These are phyloP conservation scores for Kwoniella bestiolae DNA, from an alignment of 768 basidiomycete species.

Conservation along the genomic window DNA sequence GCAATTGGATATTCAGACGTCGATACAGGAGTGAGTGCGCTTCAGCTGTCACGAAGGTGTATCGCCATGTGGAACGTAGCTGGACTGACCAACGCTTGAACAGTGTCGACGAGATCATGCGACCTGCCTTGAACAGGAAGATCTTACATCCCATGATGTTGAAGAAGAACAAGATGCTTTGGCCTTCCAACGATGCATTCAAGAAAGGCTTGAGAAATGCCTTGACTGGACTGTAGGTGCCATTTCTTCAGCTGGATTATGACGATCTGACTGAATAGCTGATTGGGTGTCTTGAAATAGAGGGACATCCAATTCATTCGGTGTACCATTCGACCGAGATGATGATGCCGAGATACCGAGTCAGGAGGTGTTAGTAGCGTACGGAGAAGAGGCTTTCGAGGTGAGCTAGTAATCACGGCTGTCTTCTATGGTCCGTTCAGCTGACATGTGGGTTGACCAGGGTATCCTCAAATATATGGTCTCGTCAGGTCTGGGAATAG, in stretches of 20 bases:
- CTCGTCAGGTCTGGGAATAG: constrained; percentile 68
- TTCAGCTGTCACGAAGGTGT: too few relatives aligned
- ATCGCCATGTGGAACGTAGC: not conserved
- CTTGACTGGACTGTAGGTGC: constrained; percentile 50
- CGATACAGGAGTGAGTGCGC: constrained; percentile 34
- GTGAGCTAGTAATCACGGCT: constrained; percentile 24
- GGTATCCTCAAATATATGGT: constrained; percentile 99
- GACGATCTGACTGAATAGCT: too few relatives aligned
- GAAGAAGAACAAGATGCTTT: constrained; percentile 34
- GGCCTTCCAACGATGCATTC: constrained; percentile 46
- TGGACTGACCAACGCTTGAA: not conserved
- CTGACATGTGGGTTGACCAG: constrained; percentile 60
- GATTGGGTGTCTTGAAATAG: constrained; percentile 21
- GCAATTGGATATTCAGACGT: constrained; percentile 27
- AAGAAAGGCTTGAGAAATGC: constrained; percentile 51
- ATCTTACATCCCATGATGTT: constrained; percentile 32
- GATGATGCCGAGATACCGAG: constrained; percentile 24
- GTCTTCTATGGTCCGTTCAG: not conserved
- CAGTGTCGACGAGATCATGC: constrained; percentile 35
- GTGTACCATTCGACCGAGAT: constrained; percentile 42
- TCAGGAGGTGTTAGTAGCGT: constrained; percentile 39
- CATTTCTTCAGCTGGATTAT: too few relatives aligned
- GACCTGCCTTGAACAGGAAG: constrained; percentile 38
- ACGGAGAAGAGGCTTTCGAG: constrained; percentile 54
- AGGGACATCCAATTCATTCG: constrained; percentile 51